Evolutionary conservation across 257 asterid species (phyloP).

Genomic region (Rehmannia glutinosa): DNA sequence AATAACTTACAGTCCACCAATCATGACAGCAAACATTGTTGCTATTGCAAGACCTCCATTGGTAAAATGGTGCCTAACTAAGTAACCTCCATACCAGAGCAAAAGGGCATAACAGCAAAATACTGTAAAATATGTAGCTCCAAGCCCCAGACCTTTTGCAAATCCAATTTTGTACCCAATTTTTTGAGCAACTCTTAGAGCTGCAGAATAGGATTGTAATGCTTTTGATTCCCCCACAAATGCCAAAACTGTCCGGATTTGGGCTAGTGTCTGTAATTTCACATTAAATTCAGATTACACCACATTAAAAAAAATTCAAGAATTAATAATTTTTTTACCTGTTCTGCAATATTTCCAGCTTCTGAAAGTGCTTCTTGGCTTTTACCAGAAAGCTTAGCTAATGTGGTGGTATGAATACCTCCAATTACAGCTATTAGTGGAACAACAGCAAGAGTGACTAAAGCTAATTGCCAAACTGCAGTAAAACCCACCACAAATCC

Average conservation of each 20-base stretch:
- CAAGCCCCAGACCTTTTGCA: slow-evolving; percentile 75
- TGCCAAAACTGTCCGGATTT: slow-evolving; percentile 74
- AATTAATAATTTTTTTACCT: slow-evolving; percentile 33
- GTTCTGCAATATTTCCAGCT: slow-evolving; percentile 88
- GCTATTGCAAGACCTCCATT: slow-evolving; percentile 94
- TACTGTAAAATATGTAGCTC: slow-evolving; percentile 85
- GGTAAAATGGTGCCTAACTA: slow-evolving; percentile 80
- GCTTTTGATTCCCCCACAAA: slow-evolving; percentile 94
- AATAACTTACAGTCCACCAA: slow-evolving; percentile 98
- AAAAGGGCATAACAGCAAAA: slow-evolving; percentile 89
- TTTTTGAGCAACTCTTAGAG: slow-evolving; percentile 58
- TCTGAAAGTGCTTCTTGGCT: slow-evolving; percentile 83
- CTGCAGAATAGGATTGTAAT: slow-evolving; percentile 65
- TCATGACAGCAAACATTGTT: slow-evolving; percentile 92
- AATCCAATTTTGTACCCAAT: slow-evolving; percentile 77
- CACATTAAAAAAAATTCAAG: not conserved
- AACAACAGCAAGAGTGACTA: slow-evolving; percentile 82
- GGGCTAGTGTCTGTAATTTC: slow-evolving; percentile 59
- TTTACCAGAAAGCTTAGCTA: slow-evolving; percentile 61
- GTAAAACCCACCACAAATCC: slow-evolving; percentile 92
- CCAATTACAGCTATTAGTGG: slow-evolving; percentile 88
- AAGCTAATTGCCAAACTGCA: slow-evolving; percentile 90
- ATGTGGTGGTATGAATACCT: slow-evolving; percentile 62
- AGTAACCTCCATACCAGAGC: slow-evolving; percentile 89
- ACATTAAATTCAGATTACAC: not conserved